phyloP scores from a whole-genome alignment of 2,329 filamentous ascomycete genomes.

The Karstenula rhodostoma region DNA sequence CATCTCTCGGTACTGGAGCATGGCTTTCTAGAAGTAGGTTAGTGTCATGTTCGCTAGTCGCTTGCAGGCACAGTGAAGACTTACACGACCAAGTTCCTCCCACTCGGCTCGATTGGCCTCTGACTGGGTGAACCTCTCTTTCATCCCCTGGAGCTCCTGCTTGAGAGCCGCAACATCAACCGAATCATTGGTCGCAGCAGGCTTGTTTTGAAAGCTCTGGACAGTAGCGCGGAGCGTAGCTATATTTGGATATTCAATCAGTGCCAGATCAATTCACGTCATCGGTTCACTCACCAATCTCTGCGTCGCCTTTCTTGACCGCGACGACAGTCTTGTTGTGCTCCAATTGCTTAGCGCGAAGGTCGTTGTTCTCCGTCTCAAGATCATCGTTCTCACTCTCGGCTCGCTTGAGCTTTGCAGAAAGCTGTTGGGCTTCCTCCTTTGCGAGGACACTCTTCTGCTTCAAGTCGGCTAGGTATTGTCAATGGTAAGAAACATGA shows the following conservation, averaged over 20 bases:
- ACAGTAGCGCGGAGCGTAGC: constrained; percentile 14
- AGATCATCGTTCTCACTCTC: constrained; percentile 24
- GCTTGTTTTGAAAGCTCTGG: neutral
- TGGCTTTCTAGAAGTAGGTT: neutral
- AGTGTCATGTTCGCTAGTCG: neutral
- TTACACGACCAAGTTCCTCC: constrained; percentile 7
- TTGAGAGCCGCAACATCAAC: constrained; percentile 3
- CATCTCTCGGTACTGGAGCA: neutral
- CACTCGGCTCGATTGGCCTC: constrained; percentile 11
- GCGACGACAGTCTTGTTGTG: constrained; percentile 6
- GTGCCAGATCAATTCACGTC: neutral
- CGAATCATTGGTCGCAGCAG: neutral
- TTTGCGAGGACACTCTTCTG: constrained; percentile 12
- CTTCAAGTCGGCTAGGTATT: constrained; percentile 12
- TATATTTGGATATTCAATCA: neutral
- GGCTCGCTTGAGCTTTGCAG: constrained; percentile 21
- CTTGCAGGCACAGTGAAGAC: neutral
- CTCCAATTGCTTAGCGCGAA: constrained; percentile 20
- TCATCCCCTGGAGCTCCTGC: constrained; percentile 21
- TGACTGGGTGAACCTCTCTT: constrained; percentile 21
- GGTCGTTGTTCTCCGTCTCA: constrained; percentile 25
- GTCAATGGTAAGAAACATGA: neutral
- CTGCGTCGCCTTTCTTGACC: neutral
- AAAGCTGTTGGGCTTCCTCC: constrained; percentile 13
- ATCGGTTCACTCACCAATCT: constrained; percentile 4